Evolutionary conservation across 2,329 filamentous ascomycete species (phyloP), one percentile per base, ranked within the genome.

Genomic region (Zarea fungicola): DNA sequence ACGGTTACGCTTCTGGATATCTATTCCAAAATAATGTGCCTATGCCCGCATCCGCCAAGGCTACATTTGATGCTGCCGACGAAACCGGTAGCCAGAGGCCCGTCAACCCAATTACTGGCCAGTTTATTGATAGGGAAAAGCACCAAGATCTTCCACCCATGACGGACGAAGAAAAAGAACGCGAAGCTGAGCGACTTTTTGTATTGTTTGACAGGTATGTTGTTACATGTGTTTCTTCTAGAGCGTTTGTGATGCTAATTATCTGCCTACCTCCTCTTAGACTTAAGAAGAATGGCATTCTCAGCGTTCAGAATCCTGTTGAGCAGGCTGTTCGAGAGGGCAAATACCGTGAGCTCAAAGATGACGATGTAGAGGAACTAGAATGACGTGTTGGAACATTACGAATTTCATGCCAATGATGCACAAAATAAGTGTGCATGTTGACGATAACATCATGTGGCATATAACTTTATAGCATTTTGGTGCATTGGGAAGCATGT

Each of bases 1-100:
- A 96, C 62, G 93, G 93, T 0, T 96, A 88, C 61, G 93, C 93
- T 1, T 88, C 90, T 0, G 93, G 93, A 0, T 96, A 93, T 62
- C 72, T 99, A 14, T 85, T 91, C 69, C 85, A 87, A 54, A 87
- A 92, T 54, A 88, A 93, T 48, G 82, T 97, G 11, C 76, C 84
- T 0, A 74, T 96, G 19, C 89, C 90, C 0, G 75, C 83, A 51
- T 83, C 76, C 48, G 79, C 83, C 1, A 69, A 81, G 9, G 77
- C 84, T 56, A 61, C 58, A 10, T 62, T 65, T 50, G 64, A 60
- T 52, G 61, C 63, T 42, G 50, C 48, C 21, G 55, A 60, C 31
- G n/a, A 57, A 46, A 23, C 60, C 55, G 58, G 65, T 13, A 54
- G 56, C 2, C 60, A 58, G 37, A 71, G 66, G 51, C 64, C 74